Evolutionary conservation across 495 filamentous ascomycete genomes (phyloP), one percentile per base, ranked within the genome.

Genomic region (Pseudotulostoma volvatum): DNA sequence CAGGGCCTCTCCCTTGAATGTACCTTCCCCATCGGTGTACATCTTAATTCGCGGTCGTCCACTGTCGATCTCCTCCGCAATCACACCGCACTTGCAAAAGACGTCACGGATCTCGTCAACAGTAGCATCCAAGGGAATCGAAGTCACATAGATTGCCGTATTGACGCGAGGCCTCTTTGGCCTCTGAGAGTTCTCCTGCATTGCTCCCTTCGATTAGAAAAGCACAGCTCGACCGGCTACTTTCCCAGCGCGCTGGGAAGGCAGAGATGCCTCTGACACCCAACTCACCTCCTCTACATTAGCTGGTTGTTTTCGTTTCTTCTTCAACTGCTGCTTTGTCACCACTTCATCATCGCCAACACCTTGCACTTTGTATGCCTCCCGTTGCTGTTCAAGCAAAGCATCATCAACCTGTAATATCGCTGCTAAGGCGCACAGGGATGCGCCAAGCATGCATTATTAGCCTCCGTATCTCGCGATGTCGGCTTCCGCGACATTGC

Each of bases 1-100:
- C 9, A 96, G 68, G 4, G 81, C 85, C 51, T 96, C 87, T 34
- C 92, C 92, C 57, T 95, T 96, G 64, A 92, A 84, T 2, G 71
- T 74, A 0, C 84, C 90, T 1, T 76, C 54, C 7, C 83, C 78
- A 53, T 93, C 77, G 4, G 62, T 74, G 59, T 99, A 96, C 55
- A 99, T 74, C 61, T 93, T 95, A 60, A 99, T 83, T 33, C 92
- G 80, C 9, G 81, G 81, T 25, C 73, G 69, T 36, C 81, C 79
- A 44, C 68, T 78, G 49, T 96, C 90, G 45, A 90, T 85, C 55
- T 88, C 82, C 59, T 93, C 83, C 33, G 88, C 86, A 45, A 97
- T 93, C 46, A 97, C 79, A 34, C 92, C 92, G 55, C 74, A 93
- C 44, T 76, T 73, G 35, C 78, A 83, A 66, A 99, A 99, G 18